Percentiles rank a stretch among this genome's conserved stretches.
phyloP scores from a whole-genome alignment of 805 yeast species.

The Lachancea sp. region DNA sequence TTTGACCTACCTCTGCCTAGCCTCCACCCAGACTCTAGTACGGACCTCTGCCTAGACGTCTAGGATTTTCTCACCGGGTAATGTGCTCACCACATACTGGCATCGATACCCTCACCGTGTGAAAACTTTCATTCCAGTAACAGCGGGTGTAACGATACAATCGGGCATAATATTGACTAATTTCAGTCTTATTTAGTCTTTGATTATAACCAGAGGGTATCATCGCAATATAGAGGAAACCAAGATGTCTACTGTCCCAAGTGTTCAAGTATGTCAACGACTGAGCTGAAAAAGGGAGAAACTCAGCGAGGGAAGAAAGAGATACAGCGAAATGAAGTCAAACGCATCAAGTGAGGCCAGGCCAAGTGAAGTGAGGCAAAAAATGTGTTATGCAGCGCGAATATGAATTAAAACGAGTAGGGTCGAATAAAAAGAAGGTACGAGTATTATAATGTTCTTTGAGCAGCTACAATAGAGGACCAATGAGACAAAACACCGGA shows the following conservation, averaged over 20 bases:
- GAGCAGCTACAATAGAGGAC: too few relatives aligned
- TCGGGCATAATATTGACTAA: background rate
- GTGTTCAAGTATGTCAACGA: constrained; percentile 72
- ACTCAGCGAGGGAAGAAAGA: background rate
- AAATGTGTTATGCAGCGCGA: too few relatives aligned
- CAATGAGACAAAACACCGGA: too few relatives aligned
- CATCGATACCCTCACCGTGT: background rate
- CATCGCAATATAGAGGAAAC: constrained; percentile 23
- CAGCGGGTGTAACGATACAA: constrained; percentile 1
- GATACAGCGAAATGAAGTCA: background rate
- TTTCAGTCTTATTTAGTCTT: background rate
- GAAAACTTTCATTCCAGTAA: constrained; percentile 10
- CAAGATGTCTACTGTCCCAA: constrained; percentile 68
- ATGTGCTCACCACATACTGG: background rate
- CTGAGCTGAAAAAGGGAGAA: background rate
- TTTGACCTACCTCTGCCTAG: background rate
- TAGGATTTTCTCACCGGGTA: background rate
- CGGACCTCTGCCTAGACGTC: background rate
- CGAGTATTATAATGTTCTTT: too few relatives aligned
- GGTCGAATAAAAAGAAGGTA: too few relatives aligned
- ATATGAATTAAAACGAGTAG: too few relatives aligned
- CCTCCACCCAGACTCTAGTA: background rate
- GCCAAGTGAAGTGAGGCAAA: too few relatives aligned
- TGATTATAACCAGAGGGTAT: constrained; percentile 7
- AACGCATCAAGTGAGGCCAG: too few relatives aligned